Conservation (phyloP, 2,329 filamentous ascomycete species). For the Reticulascus tulasneorum region DNA sequence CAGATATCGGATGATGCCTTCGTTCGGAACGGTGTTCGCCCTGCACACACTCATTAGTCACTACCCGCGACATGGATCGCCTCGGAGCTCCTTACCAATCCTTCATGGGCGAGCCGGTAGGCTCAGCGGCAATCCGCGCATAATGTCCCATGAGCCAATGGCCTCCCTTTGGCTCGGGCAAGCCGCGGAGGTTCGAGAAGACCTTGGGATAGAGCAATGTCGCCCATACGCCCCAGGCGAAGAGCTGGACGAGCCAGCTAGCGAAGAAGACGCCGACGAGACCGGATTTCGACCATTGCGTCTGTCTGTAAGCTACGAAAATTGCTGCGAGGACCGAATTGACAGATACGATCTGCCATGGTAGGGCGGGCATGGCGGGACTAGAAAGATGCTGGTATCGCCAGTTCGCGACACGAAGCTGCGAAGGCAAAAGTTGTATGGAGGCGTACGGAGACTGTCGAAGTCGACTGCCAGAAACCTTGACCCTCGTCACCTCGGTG, state of each 20-base stretch:
- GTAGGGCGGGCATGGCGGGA: slow-evolving; percentile 6
- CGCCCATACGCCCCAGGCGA: slow-evolving; percentile 34
- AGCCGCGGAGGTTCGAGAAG: slow-evolving; percentile 44
- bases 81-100: slow-evolving; percentile 38
- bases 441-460: no score
- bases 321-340: slow-evolving; percentile 7
- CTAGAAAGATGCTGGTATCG: no score
- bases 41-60: slow-evolving; percentile 42
- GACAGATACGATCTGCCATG: slow-evolving; percentile 9
- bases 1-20: slow-evolving; percentile 66
- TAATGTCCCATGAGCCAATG: slow-evolving; percentile 49
- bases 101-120: slow-evolving; percentile 40
- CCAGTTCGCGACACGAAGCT: no score
- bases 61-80: no score
- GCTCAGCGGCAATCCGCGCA: slow-evolving; percentile 29
- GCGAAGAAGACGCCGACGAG: slow-evolving; percentile 29
- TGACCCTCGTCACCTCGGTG: no score
- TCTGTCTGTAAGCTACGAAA: slow-evolving; percentile 8
- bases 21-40: slow-evolving; percentile 58
- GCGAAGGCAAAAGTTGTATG: no score
- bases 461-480: no score
- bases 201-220: slow-evolving; percentile 45
- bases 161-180: slow-evolving; percentile 40
- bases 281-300: slow-evolving; percentile 21
- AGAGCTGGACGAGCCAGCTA: slow-evolving; percentile 30